These are phyloP conservation scores for Acarospora socialis DNA, from an alignment of 2,329 filamentous ascomycete species.

Conservation along the genomic window DNA sequence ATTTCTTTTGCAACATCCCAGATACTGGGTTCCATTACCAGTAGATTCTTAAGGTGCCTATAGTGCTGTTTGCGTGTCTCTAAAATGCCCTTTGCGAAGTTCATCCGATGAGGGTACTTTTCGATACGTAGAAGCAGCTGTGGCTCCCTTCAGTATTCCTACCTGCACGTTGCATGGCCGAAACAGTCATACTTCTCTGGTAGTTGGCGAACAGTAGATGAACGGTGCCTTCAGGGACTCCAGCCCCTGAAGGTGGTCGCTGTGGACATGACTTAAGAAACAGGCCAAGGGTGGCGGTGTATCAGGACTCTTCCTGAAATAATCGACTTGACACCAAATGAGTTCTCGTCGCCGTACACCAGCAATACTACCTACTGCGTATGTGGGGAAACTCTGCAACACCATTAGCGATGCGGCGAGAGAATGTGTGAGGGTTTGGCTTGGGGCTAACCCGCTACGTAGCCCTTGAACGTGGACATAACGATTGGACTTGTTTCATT, in stretches of 20 bases:
- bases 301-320: constrained; percentile 49
- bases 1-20: constrained; percentile 3
- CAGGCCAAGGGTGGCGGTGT: constrained; percentile 56
- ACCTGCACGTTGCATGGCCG: background rate
- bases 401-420: constrained; percentile 10
- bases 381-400: constrained; percentile 61
- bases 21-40: constrained; percentile 31
- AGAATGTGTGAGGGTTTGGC: constrained; percentile 1
- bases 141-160: constrained; percentile 2
- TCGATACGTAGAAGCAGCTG: constrained; percentile 64
- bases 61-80: constrained; percentile 64
- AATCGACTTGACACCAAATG: constrained; percentile 58
- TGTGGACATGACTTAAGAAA: constrained; percentile 87
- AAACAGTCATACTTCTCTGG: constrained; percentile 42
- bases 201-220: constrained; percentile 79
- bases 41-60: constrained; percentile 54
- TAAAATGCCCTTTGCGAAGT: constrained; percentile 62
- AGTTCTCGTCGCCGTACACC: constrained; percentile 4
- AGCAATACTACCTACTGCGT: constrained; percentile 36
- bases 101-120: constrained; percentile 64
- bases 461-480: constrained; percentile 68
- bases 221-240: constrained; percentile 66
- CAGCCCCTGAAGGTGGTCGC: constrained; percentile 71
- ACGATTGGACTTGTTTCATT: no score
- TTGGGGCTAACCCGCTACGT: constrained; percentile 33